Percentiles rank a stretch among this genome's conserved stretches.
These are phyloP conservation scores for Rhizophora mangle DNA, from an alignment of 345 rosid species.

Conservation along the genomic window DNA sequence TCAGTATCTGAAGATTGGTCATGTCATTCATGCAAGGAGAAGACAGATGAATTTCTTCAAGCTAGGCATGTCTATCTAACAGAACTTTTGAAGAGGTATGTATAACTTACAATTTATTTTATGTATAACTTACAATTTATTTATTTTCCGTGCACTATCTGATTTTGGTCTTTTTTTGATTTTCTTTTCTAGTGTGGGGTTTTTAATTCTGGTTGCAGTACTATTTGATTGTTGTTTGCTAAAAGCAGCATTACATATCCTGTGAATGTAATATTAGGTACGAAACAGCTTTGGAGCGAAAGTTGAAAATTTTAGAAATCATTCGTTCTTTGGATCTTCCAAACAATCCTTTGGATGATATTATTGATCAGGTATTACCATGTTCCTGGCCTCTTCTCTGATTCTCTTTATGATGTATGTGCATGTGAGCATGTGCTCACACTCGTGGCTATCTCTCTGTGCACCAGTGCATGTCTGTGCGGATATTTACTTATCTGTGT, in stretches of 20 bases:
- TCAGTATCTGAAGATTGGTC: conserved; percentile 73
- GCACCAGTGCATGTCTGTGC: too few relatives aligned
- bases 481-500: too few relatives aligned
- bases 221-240: conserved; percentile 10
- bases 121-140: conserved; percentile 13
- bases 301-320: conserved; percentile 79
- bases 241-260: conserved; percentile 9
- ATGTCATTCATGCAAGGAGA: conserved; percentile 92
- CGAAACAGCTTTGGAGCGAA: conserved; percentile 81
- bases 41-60: conserved; percentile 90
- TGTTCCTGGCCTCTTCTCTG: background rate
- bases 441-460: too few relatives aligned
- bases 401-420: background rate
- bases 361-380: conserved; percentile 77
- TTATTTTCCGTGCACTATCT: background rate
- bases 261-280: conserved; percentile 47
- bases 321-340: conserved; percentile 90
- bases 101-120: conserved; percentile 19
- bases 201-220: conserved; percentile 1
- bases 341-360: conserved; percentile 95
- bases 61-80: conserved; percentile 59
- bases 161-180: background rate
- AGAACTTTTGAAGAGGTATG: conserved; percentile 72
- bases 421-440: background rate
- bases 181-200: conserved; percentile 3